Conservation (phyloP, 495 filamentous ascomycete genomes). For the Penicillium daleae region DNA sequence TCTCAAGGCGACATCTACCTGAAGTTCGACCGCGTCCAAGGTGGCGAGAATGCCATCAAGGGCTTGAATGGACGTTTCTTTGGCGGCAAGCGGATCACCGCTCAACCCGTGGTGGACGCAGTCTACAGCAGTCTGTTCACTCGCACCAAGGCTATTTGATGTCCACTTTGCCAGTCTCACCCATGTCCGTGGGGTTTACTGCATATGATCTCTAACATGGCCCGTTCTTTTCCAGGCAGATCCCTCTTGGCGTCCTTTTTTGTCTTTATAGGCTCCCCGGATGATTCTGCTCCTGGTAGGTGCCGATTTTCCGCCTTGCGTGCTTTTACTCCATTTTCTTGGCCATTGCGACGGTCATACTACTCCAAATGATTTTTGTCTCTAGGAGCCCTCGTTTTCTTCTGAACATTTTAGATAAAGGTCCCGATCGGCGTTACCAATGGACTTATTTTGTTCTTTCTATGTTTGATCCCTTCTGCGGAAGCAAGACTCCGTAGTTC, state of each 20-base stretch:
- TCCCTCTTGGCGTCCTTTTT: slow-evolving; percentile 24
- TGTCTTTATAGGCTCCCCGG: slow-evolving; percentile 29
- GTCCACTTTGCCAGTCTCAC: not conserved
- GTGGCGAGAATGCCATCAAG: slow-evolving; percentile 95
- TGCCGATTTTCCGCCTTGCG: slow-evolving; percentile 38
- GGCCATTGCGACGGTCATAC: slow-evolving; percentile 24
- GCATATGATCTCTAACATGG: slow-evolving; percentile 19
- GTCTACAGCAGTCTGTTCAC: slow-evolving; percentile 98
- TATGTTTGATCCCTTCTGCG: too few species aligned
- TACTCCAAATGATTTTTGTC: slow-evolving; percentile 18
- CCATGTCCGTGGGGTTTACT: not conserved
- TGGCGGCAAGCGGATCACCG: slow-evolving; percentile 84
- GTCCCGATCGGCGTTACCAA: not conserved
- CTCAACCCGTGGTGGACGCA: slow-evolving; percentile 93
- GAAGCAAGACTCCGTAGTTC: slow-evolving; percentile 1
- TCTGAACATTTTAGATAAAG: slow-evolving; percentile 3
- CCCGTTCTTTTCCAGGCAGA: slow-evolving; percentile 27
- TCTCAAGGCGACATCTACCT: slow-evolving; percentile 96
- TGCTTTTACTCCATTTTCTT: slow-evolving; percentile 19
- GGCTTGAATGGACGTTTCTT: slow-evolving; percentile 97
- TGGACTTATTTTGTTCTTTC: not conserved
- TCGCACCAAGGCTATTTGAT: slow-evolving; percentile 71
- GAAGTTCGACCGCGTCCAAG: slow-evolving; percentile 93
- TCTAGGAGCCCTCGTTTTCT: slow-evolving; percentile 17
- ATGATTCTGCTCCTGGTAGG: slow-evolving; percentile 50